Conservation (phyloP, 169 alveolate genomes). For the Plasmodium malariae region DNA sequence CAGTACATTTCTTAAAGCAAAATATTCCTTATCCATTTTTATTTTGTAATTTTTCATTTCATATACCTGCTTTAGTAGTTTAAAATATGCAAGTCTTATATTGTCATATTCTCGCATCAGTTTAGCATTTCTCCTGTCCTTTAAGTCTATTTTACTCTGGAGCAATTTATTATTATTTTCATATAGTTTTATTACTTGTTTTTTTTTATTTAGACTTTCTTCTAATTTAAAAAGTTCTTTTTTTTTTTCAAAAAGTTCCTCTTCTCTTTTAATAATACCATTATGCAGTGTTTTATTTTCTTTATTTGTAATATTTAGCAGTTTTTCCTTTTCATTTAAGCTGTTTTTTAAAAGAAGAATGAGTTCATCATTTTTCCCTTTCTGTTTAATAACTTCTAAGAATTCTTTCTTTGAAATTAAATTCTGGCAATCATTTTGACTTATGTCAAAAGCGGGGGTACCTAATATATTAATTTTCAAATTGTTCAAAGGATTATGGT, state of each 20-base stretch:
- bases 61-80: constrained; percentile 36
- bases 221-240: constrained; percentile 14
- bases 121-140: constrained; percentile 29
- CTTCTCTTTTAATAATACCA: constrained; percentile 21
- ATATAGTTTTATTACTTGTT: constrained; percentile 27
- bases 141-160: constrained; percentile 12
- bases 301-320: constrained; percentile 22
- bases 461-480: neutral
- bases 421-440: neutral
- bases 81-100: constrained; percentile 23
- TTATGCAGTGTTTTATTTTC: constrained; percentile 22
- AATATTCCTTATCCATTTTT: constrained; percentile 19
- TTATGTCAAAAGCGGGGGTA: neutral
- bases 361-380: constrained; percentile 40
- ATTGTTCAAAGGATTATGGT: neutral
- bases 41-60: constrained; percentile 45
- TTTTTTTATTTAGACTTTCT: constrained; percentile 22
- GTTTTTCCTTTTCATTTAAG: constrained; percentile 61
- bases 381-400: constrained; percentile 19
- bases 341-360: constrained; percentile 30
- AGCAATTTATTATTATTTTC: constrained; percentile 17
- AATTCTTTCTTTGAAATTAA: constrained; percentile 25
- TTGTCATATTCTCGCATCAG: constrained; percentile 16
- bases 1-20: constrained; percentile 40
- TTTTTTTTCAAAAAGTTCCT: constrained; percentile 21